Base-by-base conservation (phyloP, 768 basidiomycete genomes). In the Xanthoconium stramineum region DNA sequence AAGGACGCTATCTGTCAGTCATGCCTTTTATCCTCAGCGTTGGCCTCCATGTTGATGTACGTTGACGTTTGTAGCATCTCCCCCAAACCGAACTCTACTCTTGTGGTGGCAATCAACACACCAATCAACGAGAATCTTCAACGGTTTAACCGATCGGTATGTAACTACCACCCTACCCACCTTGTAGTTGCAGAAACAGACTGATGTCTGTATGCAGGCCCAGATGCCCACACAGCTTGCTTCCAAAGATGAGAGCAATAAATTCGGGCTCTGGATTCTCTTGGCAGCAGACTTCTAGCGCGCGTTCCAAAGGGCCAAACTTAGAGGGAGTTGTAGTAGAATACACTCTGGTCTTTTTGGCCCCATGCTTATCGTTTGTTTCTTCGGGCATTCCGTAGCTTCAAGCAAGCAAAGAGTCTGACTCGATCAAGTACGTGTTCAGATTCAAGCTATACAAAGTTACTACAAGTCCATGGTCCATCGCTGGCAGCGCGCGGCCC, bases 181-280 rank as follows among this genome's bases (percentile, higher is more conserved):
- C 30, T 43, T 8, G 33, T 8, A n/a, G 13, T 5, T 28, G 3
- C 39, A 7, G 20, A 48, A 33, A 47, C 19, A 20, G 35, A n/a
- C n/a, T 3, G 8, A n/a, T 30, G 44, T 30, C 6, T 1, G 1
- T 38, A 14, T 38, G 15, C n/a, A 57, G 47, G 29, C 8, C 37
- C 14, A 28, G 20, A 40, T 35, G 54, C 36, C 40, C n/a, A 30
- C 33, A 5, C 3, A 37, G 28, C 33, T 56, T 24, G 38, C 28
- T n/a, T 3, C 54, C 35, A 47, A 33, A 3, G n/a, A 43, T 11
- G 19, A 47, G 4, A 42, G 8, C 28, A 56, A 57, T 9, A 32
- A 43, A 14, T 15, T 48, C n/a, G 46, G 55, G 17, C 35, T 57
- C 9, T 57, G 55, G 56, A 38, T 57, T 44, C 40, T 57, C 55